Evolutionary conservation across 306 rosid genomes (phyloP), one percentile per base, ranked within the genome.

Genomic region (Quercus bicolor): DNA sequence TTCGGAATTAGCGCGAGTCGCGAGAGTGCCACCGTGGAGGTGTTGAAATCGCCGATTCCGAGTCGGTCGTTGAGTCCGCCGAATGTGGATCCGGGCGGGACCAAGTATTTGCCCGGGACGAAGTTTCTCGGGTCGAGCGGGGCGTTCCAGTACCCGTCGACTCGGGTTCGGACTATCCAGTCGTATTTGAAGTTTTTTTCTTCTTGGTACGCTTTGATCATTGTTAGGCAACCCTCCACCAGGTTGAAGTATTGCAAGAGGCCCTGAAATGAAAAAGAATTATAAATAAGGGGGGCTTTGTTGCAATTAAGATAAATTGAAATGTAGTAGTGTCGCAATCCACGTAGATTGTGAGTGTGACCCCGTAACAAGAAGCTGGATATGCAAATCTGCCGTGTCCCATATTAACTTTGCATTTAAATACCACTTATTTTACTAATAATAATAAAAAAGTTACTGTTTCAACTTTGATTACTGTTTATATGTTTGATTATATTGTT

Each of bases 161-260:
- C 98, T 53, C 98, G 87, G n/a, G 98, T 94, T 73, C 98, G 86
- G 77, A 94, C 79, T 56, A 94, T 79, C 98, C 98, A 94, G 19
- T 94, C 92, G 84, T 94, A 94, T 0, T 78, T 88, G 81, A 94
- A 88, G 13, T 90, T 84, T 70, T 89, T 86, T 37, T 45, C 76
- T 18, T 8, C 28, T 37, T 94, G 91, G 78, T 92, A 73, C 4
- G 78, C 76, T 57, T 77, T 84, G 80, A 94, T 89, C 87, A 92
- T 81, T 0, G 77, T 79, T 4, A 91, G 59, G 77, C 98, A 94
- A 15, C 97, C 98, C 81, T 94, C 97, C 3, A 94, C 98, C 1
- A 94, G 88, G 45, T 87, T 75, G 75, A 94, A 94, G 48, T 94
- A 94, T 79, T 92, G 94, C 81, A 94, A 48, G 10, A 94, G 93